Base-by-base conservation (phyloP, 371 early-diverging fungal genomes). In the Rhizopus delemar region DNA sequence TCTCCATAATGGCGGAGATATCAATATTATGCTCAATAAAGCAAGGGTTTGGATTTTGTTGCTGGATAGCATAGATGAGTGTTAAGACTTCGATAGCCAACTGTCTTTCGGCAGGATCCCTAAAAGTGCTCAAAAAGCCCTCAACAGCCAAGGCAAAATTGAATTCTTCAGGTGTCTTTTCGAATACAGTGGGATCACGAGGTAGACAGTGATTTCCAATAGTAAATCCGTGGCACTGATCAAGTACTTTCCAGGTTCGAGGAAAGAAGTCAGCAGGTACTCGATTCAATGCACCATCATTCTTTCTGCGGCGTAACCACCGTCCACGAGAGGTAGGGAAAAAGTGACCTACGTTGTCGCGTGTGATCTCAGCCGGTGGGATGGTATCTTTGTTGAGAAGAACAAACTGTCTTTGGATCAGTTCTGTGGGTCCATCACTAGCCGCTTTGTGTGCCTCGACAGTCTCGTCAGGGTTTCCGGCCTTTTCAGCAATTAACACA, bases 81-180 rank as follows among this genome's bases (percentile, higher is more conserved):
- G 82, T 80, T 35, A 93, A 65, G 3, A 83, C 79, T 60, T 91
- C 92, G 0, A 89, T 88, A 0, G 88, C 89, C 38, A 92, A 77
- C 71, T 91, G 91, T 28, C 92, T 86, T 66, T 93, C 93, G 8
- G 93, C 94, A 5, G 95, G 93, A 56, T 94, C 93, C 6, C 75
- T 65, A 36, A 90, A 84, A 51, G 69, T 71, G 8, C 81, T 84
- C 63, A 93, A 71, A 55, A 90, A 86, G 49, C 75, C 70, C 60
- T 93, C 93, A 0, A 93, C 88, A 41, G 84, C 87, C 45, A 91
- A 62, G 1, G 91, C 93, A 79, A 86, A 85, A 68, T 84, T 88
- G 74, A 84, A 85, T 56, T 93, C 93, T 46, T 93, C 92, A 0
- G 93, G 84, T 0, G 95, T 93, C 74, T 88, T 90, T 65, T 93